These are phyloP conservation scores for Phaeophleospora eucalypticola DNA, from an alignment of 2,329 filamentous ascomycete genomes.

Conservation along the genomic window DNA sequence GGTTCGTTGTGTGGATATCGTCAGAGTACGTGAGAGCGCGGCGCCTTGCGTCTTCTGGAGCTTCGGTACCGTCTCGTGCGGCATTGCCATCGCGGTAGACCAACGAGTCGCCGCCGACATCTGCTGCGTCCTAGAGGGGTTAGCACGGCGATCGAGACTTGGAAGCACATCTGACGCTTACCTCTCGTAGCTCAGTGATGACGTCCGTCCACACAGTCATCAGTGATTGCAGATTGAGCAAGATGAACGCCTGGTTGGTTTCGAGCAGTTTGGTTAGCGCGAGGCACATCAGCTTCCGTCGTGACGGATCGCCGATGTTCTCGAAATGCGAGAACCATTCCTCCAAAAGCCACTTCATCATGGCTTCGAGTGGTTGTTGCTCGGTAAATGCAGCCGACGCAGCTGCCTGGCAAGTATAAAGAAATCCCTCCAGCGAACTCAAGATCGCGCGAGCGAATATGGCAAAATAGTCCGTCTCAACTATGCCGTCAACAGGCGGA, in stretches of 20 bases:
- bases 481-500: conserved; percentile 66
- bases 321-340: conserved; percentile 67
- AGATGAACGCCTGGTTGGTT: conserved; percentile 49
- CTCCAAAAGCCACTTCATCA: conserved; percentile 48
- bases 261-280: conserved; percentile 69
- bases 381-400: conserved; percentile 11
- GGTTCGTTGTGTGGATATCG: conserved; percentile 62
- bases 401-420: conserved; percentile 47
- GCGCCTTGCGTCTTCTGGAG: conserved; percentile 44
- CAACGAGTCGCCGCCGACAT: conserved; percentile 35
- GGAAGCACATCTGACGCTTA: background rate
- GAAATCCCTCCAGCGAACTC: conserved; percentile 65
- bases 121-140: conserved; percentile 16
- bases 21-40: conserved; percentile 56
- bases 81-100: conserved; percentile 24
- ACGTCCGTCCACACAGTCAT: conserved; percentile 72
- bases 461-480: conserved; percentile 79
- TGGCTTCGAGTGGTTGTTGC: conserved; percentile 29
- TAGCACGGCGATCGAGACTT: background rate
- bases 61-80: conserved; percentile 29
- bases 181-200: conserved; percentile 60
- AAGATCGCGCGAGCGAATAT: conserved; percentile 76
- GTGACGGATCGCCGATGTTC: conserved; percentile 60
- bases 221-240: conserved; percentile 60
- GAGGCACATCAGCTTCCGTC: conserved; percentile 68